Base-by-base conservation (phyloP, 164 flowering plant genomes). In the Paratinospora sagittata region DNA sequence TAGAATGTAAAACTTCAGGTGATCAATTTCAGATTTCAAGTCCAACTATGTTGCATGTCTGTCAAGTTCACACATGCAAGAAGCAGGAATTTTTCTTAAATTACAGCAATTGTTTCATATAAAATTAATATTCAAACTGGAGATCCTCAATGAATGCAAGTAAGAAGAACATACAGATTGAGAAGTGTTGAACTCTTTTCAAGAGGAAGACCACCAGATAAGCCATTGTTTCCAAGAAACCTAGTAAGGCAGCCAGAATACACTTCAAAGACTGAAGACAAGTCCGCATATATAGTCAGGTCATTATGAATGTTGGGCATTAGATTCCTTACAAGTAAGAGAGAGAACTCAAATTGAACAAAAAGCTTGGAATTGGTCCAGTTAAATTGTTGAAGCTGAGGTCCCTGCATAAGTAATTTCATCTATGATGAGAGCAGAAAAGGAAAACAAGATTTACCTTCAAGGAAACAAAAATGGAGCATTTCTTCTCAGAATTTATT, bases 301-400 rank as follows among this genome's bases (percentile, higher is more conserved):
- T 8, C 24, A 55, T n/a, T 55, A 55, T 55, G 0, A n/a, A 55
- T 1, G 24, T 9, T 9, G 10, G 5, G 10, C 0, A 19, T 55
- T 19, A 0, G 3, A 66, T 70, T 24, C 57, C 78, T 88, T 86
- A 92, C 97, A 92, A 81, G 80, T 75, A 9, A 62, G 79, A 14
- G n/a, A 92, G 92, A 0, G 82, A 66, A 62, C 79, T 80, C 73
- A 81, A 66, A 73, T 79, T 85, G 82, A 92, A 92, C 64, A 90
- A 77, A 3, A 85, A 70, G 24, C 63, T 77, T 68, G 93, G 93
- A 43, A 90, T 81, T 66, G 70, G 64, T 66, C 93, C 96, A 4
- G 75, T 78, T 67, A 92, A 66, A 55, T 81, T 86, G 85, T 92
- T 92, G 85, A 90, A 92, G 84, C 96, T 90, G 74, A 92, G 83